These are phyloP conservation scores for Pelargonium fulgidum DNA, from an alignment of 441 rosid genomes.

Conservation along the genomic window DNA sequence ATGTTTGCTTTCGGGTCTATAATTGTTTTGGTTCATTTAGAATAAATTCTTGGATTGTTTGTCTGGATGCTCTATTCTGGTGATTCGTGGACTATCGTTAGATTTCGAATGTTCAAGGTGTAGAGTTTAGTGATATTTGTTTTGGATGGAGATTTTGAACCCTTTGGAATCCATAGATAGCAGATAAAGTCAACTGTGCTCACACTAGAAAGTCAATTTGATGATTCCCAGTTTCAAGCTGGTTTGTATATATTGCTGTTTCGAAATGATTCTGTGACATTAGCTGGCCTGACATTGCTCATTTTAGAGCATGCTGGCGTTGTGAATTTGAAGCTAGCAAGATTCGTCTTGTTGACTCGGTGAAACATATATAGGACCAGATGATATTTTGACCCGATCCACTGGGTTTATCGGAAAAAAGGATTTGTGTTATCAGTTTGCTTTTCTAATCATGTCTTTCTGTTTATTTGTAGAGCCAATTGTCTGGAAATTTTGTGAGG, in stretches of 20 bases:
- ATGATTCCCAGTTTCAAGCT: too few relatives aligned
- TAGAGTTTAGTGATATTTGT: too few relatives aligned
- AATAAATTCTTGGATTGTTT: too few relatives aligned
- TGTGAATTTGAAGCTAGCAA: not conserved
- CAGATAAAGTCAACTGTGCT: not conserved
- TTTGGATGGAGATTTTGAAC: not conserved
- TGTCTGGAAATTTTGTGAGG: constrained; percentile 50
- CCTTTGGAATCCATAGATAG: not conserved
- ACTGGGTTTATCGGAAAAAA: not conserved
- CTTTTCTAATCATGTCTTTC: constrained; percentile 9
- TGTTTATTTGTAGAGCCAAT: constrained; percentile 44
- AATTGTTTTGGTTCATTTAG: too few relatives aligned
- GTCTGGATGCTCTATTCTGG: not conserved
- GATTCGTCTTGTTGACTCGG: not conserved
- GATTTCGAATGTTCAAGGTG: not conserved
- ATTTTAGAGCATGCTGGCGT: not conserved
- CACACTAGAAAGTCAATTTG: not conserved
- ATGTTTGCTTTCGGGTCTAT: not conserved
- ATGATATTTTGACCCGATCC: constrained; percentile 2
- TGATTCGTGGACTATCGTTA: not conserved
- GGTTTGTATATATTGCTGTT: not conserved
- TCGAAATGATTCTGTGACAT: not conserved
- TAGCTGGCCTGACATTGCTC: not conserved
- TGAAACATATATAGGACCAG: not conserved
- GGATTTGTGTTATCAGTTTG: not conserved